Evolutionary conservation across 75 land plant genomes (phyloP), one percentile per base, ranked within the genome.

Genomic region (Cryptomeria japonica): DNA sequence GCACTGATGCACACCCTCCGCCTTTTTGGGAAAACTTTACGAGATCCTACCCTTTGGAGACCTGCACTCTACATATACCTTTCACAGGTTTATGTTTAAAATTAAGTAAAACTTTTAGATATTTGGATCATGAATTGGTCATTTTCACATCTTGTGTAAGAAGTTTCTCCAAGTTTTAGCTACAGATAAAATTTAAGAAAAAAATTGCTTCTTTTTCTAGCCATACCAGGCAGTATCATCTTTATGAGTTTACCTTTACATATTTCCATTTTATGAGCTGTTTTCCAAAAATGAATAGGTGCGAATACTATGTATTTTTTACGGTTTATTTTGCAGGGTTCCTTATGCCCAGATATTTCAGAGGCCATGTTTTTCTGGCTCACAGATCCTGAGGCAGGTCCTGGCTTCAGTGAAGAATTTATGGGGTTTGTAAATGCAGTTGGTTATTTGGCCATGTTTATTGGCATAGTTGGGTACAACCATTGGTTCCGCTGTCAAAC

Each of bases 331-430:
- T 44, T 87, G 89, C 89, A 89, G 90, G 89, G 88, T 32, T 82
- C 32, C 49, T 58, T 89, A 2, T 87, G 85, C 75, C 90, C 89
- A 47, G 89, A 89, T 49, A 89, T 89, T 28, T 89, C 89, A 3
- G 89, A 89, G 89, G 90, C 90, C 36, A 89, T 87, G 90, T 89
- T 89, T 64, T 89, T 79, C 47, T 89, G 89, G 90, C 42, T 87
- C 19, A 89, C 86, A 53, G 90, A 89, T 39, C 64, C 85, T 12
- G 41, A 49, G 32, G 76, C 68, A 36, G 89, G 89, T 16, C 90
- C 90, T 88, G 89, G 90, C 28, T 89, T 89, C 58, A 84, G 89
- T 61, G 89, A 89, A 85, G 53, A 89, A 19, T 89, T 89, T 77
- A 76, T 89, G 41, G 90, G 89, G 32, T 72, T 89, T 58, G 89